Conservation (phyloP, 108 stramenopile genomes). For the Cylindrotheca fusiformis region DNA sequence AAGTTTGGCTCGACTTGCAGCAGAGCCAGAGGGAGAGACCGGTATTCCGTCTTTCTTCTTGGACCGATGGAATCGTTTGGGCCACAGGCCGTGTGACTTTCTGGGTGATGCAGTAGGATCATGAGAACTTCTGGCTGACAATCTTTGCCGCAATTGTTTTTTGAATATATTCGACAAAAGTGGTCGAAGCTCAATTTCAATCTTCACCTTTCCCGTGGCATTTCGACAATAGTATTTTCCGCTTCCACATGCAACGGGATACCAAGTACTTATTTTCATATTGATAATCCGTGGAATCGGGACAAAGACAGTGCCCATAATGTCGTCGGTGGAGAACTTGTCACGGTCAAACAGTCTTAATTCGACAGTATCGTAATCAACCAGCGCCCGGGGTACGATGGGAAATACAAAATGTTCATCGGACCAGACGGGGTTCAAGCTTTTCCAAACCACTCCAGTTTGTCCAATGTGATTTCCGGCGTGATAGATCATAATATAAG, state of each 20-base stretch:
- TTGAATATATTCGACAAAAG: background rate
- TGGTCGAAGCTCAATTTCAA: constrained; percentile 21
- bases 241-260: constrained; percentile 7
- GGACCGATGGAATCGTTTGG: too few relatives aligned
- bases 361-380: constrained; percentile 9
- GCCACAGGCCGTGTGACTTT: too few relatives aligned
- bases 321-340: constrained; percentile 9
- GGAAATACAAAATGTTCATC: background rate
- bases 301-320: constrained; percentile 18
- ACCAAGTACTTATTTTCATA: constrained; percentile 11
- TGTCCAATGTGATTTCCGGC: constrained; percentile 17
- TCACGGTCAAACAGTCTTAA: constrained; percentile 15
- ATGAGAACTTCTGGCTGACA: too few relatives aligned
- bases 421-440: constrained; percentile 8
- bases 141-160: background rate
- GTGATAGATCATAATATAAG: constrained; percentile 6
- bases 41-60: too few relatives aligned
- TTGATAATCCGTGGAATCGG: constrained; percentile 10
- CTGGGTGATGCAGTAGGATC: too few relatives aligned
- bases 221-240: constrained; percentile 19
- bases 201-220: constrained; percentile 11
- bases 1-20: too few relatives aligned
- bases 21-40: too few relatives aligned
- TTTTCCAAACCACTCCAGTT: constrained; percentile 9
- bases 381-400: constrained; percentile 7